Conservation (phyloP, 1,139 yeast genomes). For the Eremothecium cymbalariae region DNA sequence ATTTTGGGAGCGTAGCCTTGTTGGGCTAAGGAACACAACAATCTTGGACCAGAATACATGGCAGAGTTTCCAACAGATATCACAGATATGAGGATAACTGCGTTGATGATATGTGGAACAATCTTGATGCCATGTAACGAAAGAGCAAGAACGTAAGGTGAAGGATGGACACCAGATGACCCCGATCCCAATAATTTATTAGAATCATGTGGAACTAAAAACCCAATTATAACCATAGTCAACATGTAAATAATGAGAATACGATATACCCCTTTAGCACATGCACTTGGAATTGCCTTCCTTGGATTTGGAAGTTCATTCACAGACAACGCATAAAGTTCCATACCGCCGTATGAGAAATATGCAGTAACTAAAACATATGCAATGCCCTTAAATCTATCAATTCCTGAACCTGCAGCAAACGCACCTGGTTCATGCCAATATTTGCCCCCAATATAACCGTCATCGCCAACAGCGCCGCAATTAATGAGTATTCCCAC, state of each 20-base stretch:
- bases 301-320: slow-evolving; percentile 80
- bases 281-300: slow-evolving; percentile 58
- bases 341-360: slow-evolving; percentile 78
- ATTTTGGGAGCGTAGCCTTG: slow-evolving; percentile 65
- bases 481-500: slow-evolving; percentile 50
- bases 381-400: slow-evolving; percentile 65
- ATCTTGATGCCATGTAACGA: slow-evolving; percentile 62
- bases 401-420: slow-evolving; percentile 15
- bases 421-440: slow-evolving; percentile 58
- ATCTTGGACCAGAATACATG: slow-evolving; percentile 71
- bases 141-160: slow-evolving; percentile 70
- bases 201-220: slow-evolving; percentile 53
- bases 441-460: slow-evolving; percentile 53
- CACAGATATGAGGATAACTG: slow-evolving; percentile 62
- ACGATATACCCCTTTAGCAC: slow-evolving; percentile 69
- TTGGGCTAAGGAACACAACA: slow-evolving; percentile 72
- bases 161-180: slow-evolving; percentile 40
- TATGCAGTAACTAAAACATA: slow-evolving; percentile 76
- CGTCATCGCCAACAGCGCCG: slow-evolving; percentile 58
- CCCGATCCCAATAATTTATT: slow-evolving; percentile 41
- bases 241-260: slow-evolving; percentile 53
- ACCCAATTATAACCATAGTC: slow-evolving; percentile 53
- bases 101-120: slow-evolving; percentile 66
- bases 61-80: slow-evolving; percentile 71
- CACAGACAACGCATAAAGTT: slow-evolving; percentile 75